These are phyloP conservation scores for Thelonectria olida DNA, from an alignment of 2,329 filamentous ascomycete species.

Conservation along the genomic window DNA sequence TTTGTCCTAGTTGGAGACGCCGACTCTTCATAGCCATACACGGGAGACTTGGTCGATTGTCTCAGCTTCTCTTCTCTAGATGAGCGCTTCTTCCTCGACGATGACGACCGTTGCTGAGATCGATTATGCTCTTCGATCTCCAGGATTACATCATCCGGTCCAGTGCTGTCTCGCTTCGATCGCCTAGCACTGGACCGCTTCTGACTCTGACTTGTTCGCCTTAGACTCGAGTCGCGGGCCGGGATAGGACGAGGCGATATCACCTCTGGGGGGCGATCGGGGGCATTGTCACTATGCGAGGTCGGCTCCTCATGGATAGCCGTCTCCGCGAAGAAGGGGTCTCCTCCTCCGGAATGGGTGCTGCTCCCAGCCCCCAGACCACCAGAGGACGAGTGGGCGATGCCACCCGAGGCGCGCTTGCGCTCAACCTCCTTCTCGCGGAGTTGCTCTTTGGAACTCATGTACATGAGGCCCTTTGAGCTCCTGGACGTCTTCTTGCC, in stretches of 20 bases:
- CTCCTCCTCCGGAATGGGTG: constrained; percentile 48
- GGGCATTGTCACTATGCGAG: constrained; percentile 37
- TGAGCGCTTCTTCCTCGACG: constrained; percentile 28
- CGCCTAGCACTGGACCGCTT: constrained; percentile 63
- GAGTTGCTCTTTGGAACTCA: constrained; percentile 75
- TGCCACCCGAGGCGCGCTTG: constrained; percentile 55
- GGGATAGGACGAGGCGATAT: constrained; percentile 67
- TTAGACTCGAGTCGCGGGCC: constrained; percentile 72
- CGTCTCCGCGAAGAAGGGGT: constrained; percentile 62
- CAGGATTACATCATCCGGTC: constrained; percentile 52
- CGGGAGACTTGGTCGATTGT: constrained; percentile 22
- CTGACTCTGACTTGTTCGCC: constrained; percentile 62
- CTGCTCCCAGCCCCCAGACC: constrained; percentile 52
- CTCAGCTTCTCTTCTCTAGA: constrained; percentile 3
- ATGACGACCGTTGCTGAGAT: constrained; percentile 26
- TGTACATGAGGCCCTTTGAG: constrained; percentile 73
- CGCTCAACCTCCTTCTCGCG: constrained; percentile 70
- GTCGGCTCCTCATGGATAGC: constrained; percentile 65
- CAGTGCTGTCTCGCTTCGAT: constrained; percentile 58
- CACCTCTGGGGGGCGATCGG: constrained; percentile 29
- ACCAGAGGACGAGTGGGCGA: constrained; percentile 30
- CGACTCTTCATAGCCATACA: constrained; percentile 37
- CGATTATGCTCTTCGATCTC: constrained; percentile 50
- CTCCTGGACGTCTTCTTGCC: constrained; percentile 63
- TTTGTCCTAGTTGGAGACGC: constrained; percentile 28